Base-by-base conservation (phyloP, 2,329 filamentous ascomycete species). In the Blumeriella jaapii region DNA sequence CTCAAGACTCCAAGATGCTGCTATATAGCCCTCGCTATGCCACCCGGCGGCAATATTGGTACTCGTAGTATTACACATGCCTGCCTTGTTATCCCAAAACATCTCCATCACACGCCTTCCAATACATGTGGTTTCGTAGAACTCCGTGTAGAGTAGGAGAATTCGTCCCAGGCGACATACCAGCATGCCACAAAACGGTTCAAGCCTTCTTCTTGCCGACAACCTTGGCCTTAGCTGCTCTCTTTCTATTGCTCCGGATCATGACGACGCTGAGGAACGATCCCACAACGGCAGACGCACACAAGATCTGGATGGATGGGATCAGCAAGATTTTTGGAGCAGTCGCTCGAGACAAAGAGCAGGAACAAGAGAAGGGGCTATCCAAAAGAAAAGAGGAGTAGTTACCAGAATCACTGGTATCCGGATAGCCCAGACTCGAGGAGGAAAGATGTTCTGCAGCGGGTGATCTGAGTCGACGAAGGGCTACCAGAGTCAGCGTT, bases 231-330 rank as follows among this genome's bases (percentile, higher is more conserved):
- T 96, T 98, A 50, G 85, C 78, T 18, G 85, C 85, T 75, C 91
- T 95, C 76, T 96, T 96, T 60, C 82, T 73, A 69, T 95, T 95
- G 71, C 89, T 96, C 60, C 84, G 77, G 65, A 98, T 96, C 91
- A 98, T 98, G 56, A 98, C 89, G 57, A 94, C 78, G 54, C 82
- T 81, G 50, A 98, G 71, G 69, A 98, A 98, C 41, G 85, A 93
- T 46, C 91, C 91, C 42, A 98, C 89, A 41, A 98, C 86, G 40
- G 91, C 86, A 41, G 22, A 80, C 87, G 46, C 81, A 87, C 48
- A 98, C 70, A 29, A 98, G 77, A 24, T 24, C 22, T 24, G 12
- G 22, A 8, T 24, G 4, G 7, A 9, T 24, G 12, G 10, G 3
- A 4, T 24, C 7, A 24, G 22, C 22, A 24, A 24, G 12, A 24